Evolutionary conservation across 108 stramenopile species (phyloP).

Genomic region (Nannochloropsis granulata): DNA sequence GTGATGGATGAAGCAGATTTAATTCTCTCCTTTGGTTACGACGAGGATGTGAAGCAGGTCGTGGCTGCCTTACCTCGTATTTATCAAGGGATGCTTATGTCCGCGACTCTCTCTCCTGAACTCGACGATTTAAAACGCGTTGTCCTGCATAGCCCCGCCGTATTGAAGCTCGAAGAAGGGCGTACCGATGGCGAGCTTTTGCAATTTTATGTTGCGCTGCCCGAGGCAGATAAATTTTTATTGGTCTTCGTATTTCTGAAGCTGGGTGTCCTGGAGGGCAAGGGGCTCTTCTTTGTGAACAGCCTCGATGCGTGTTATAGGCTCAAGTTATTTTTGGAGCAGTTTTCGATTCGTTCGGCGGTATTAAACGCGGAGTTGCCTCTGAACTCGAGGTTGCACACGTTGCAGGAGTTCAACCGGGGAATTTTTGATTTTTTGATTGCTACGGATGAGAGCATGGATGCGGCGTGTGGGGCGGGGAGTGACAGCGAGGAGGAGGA

Average conservation of each 20-base stretch:
- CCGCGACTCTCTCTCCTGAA: constrained; percentile 83
- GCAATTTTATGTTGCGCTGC: constrained; percentile 71
- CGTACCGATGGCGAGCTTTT: constrained; percentile 47
- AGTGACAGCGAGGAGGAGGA: constrained; percentile 11
- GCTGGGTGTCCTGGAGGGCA: constrained; percentile 83
- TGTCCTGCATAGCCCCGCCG: constrained; percentile 75
- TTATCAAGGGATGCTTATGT: constrained; percentile 91
- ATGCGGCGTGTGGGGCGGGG: constrained; percentile 16
- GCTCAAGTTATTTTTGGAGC: constrained; percentile 90
- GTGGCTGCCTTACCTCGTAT: constrained; percentile 69
- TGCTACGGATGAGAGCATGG: constrained; percentile 69
- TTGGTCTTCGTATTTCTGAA: constrained; percentile 67
- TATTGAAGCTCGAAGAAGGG: constrained; percentile 80
- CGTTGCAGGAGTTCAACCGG: constrained; percentile 88
- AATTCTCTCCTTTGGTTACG: constrained; percentile 86
- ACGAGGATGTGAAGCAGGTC: constrained; percentile 70
- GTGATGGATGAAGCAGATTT: constrained; percentile 98
- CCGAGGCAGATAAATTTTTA: constrained; percentile 64
- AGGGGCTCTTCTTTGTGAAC: constrained; percentile 93
- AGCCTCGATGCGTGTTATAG: constrained; percentile 73
- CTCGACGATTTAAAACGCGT: constrained; percentile 73
- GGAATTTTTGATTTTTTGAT: constrained; percentile 98
- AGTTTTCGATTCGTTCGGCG: constrained; percentile 83
- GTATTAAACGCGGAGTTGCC: constrained; percentile 93
- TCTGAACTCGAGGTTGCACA: constrained; percentile 72